Conservation (phyloP, 1,284 basidiomycete species). For the Microstroma glucosiphilum region DNA sequence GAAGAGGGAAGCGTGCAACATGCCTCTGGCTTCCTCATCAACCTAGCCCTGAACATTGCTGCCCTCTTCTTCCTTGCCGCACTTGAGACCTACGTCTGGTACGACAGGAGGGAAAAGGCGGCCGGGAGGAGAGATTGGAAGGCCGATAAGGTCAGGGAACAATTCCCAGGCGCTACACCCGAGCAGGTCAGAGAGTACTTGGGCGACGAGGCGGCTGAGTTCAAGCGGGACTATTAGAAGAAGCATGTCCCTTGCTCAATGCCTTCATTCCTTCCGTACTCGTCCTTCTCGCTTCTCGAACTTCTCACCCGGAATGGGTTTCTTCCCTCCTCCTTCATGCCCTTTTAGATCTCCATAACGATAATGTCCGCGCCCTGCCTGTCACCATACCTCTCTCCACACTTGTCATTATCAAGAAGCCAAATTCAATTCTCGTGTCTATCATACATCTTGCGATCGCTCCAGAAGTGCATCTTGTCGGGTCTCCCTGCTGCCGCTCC, state of each 20-base stretch:
- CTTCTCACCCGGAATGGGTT: no score
- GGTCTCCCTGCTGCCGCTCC: no score
- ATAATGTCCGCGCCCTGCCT: no score
- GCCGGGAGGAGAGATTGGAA: constrained; percentile 15
- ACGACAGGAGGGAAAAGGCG: constrained; percentile 32
- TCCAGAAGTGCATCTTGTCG: no score
- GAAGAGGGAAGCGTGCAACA: constrained; percentile 14
- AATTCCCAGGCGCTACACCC: constrained; percentile 22
- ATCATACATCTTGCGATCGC: no score
- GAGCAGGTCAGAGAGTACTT: constrained; percentile 34
- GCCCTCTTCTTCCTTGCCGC: constrained; percentile 23
- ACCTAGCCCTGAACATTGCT: constrained; percentile 25
- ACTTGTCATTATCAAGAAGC: no score
- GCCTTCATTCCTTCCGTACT: no score
- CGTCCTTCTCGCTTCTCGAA: no score
- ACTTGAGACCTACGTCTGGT: constrained; percentile 30
- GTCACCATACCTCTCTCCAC: no score
- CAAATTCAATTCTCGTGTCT: no score
- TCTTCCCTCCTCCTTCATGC: no score
- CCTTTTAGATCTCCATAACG: no score
- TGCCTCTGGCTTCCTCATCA: constrained; percentile 25
- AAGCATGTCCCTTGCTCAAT: neutral
- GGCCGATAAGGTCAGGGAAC: constrained; percentile 22
- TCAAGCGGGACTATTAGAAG: constrained; percentile 13
- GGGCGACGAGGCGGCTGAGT: constrained; percentile 42